These are phyloP conservation scores for Leishmania tropica DNA, from an alignment of 208 protist genomes.

Conservation along the genomic window DNA sequence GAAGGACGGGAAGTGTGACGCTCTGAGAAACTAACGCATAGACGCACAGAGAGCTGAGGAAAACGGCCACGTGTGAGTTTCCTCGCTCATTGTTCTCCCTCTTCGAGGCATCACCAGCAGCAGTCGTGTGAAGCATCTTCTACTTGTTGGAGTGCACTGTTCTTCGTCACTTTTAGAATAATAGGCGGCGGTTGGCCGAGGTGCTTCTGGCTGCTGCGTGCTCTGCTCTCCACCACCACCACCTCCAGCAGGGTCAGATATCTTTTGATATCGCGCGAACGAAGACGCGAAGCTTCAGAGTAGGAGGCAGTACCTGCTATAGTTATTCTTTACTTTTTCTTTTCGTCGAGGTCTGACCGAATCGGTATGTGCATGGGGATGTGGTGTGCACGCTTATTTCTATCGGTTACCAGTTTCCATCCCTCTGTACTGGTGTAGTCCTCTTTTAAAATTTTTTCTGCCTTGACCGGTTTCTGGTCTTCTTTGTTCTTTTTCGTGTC, in stretches of 20 bases:
- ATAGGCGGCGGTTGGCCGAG: neutral
- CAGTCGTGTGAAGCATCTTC: neutral
- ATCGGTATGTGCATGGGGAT: neutral
- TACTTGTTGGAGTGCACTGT: neutral
- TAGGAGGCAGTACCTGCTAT: neutral
- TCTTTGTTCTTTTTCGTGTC: neutral
- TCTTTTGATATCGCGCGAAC: neutral
- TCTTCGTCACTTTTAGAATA: neutral
- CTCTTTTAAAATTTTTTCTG: neutral
- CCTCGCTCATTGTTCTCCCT: neutral
- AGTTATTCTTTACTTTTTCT: neutral
- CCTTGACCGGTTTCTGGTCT: neutral
- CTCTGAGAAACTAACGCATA: neutral
- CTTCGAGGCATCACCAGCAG: neutral
- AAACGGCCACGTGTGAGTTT: neutral
- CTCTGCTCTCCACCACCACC: neutral
- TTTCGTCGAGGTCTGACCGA: neutral
- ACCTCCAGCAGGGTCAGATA: neutral
- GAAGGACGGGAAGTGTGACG: neutral
- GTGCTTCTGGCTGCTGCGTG: neutral
- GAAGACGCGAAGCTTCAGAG: neutral
- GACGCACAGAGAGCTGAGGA: neutral
- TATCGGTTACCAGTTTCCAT: neutral
- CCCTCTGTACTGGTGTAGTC: neutral
- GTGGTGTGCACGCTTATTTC: neutral